Percentiles rank a stretch among this genome's conserved stretches.
These are phyloP conservation scores for Ajuga chamaepitys DNA, from an alignment of 257 asterid genomes.

Conservation along the genomic window DNA sequence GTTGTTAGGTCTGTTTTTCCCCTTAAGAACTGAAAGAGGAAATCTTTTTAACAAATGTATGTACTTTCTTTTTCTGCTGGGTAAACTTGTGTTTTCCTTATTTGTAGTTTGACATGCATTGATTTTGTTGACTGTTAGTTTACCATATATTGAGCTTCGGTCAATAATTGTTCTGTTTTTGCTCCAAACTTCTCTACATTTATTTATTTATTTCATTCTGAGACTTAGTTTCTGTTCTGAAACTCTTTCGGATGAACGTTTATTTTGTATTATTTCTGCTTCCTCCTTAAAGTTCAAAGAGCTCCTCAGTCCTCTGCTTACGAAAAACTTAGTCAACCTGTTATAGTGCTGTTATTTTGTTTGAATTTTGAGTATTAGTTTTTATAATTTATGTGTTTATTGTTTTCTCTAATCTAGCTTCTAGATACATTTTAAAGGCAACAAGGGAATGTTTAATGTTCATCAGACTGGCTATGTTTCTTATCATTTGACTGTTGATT, in stretches of 20 bases:
- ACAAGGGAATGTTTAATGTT: background rate
- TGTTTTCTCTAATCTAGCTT: background rate
- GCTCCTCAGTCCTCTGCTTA: background rate
- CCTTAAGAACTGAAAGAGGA: background rate
- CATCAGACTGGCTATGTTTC: background rate
- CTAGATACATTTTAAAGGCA: background rate
- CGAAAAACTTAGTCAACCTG: background rate
- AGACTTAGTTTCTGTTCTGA: background rate
- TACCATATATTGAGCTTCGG: background rate
- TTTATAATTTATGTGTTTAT: background rate
- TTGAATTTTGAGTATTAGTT: background rate
- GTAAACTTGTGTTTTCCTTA: background rate
- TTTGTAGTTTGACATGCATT: conserved; percentile 12
- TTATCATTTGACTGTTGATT: background rate
- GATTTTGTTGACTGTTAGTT: background rate
- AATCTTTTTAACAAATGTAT: too few relatives aligned
- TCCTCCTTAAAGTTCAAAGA: background rate
- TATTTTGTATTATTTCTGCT: background rate
- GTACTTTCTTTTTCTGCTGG: too few relatives aligned
- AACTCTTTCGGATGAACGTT: background rate
- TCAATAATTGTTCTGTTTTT: background rate
- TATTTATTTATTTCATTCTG: too few relatives aligned
- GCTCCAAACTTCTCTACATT: too few relatives aligned
- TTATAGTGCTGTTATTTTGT: background rate
- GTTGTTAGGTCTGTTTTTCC: background rate